phyloP scores from a whole-genome alignment of 768 basidiomycete species.

The Amanita thiersii region DNA sequence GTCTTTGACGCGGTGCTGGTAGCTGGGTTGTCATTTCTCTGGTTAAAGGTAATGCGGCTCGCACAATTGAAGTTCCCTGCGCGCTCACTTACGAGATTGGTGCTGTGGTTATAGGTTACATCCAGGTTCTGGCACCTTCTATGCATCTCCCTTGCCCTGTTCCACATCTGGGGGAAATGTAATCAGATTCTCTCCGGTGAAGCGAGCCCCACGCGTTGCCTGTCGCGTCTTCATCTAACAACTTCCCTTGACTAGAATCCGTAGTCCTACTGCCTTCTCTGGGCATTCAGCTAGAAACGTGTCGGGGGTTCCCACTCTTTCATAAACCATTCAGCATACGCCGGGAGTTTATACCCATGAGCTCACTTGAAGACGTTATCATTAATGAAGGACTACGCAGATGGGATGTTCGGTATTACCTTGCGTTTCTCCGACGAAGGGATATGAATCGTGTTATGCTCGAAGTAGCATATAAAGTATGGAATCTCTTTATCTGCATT shows the following conservation, averaged over 20 bases:
- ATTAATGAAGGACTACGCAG: constrained; percentile 68
- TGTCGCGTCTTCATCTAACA: constrained; percentile 5
- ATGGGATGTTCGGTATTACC: constrained; percentile 69
- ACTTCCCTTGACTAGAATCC: constrained; percentile 43
- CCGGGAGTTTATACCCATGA: constrained; percentile 53
- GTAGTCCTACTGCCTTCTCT: constrained; percentile 56
- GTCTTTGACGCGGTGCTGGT: constrained; percentile 29
- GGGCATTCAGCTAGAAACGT: constrained; percentile 71
- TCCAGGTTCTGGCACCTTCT: background rate
- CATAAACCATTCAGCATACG: constrained; percentile 24
- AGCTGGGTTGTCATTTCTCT: constrained; percentile 22
- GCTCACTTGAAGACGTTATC: constrained; percentile 47
- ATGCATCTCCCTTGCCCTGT: background rate
- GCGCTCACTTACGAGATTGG: too few relatives aligned
- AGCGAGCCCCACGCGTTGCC: background rate
- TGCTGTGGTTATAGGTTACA: constrained; percentile 2
- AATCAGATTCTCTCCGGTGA: constrained; percentile 7
- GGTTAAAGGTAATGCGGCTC: constrained; percentile 20
- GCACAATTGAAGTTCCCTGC: background rate
- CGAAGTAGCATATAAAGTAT: constrained; percentile 56
- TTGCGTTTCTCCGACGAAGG: constrained; percentile 38
- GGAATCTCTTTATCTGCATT: constrained; percentile 7
- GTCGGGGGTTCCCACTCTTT: constrained; percentile 40
- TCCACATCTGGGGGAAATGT: constrained; percentile 2
- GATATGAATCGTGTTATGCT: constrained; percentile 23